A percentile compares a stretch with the other conserved stretches of the same genome.
Conservation (phyloP, 2,329 filamentous ascomycete genomes). For the Aspergillus intermedius region DNA sequence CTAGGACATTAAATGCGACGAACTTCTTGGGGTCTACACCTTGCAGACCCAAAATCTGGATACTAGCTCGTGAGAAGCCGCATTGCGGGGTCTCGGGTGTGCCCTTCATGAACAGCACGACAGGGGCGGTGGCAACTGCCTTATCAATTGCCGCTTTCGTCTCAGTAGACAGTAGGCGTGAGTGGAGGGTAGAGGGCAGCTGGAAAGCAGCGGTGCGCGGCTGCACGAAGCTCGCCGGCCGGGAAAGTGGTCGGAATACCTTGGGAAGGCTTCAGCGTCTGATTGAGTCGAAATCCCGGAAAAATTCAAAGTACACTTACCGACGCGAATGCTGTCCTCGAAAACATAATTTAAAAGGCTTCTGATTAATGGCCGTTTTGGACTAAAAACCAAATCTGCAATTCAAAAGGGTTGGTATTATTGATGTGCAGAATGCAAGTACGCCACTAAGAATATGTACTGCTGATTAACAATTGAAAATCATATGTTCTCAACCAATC, state of each 20-base stretch:
- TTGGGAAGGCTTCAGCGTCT: conserved; percentile 5
- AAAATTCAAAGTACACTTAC: conserved; percentile 7
- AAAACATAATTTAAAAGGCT: conserved; percentile 21
- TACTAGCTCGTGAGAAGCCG: conserved; percentile 89
- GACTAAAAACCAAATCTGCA: background rate
- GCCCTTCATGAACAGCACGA: conserved; percentile 99
- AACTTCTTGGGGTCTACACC: conserved; percentile 95
- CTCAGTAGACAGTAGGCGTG: conserved; percentile 70
- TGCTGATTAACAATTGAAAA: background rate
- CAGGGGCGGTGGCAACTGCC: conserved; percentile 77
- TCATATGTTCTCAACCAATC: background rate
- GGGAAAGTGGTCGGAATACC: conserved; percentile 26
- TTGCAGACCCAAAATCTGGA: conserved; percentile 91
- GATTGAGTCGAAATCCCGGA: background rate
- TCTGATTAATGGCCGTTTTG: background rate
- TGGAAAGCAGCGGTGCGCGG: conserved; percentile 23
- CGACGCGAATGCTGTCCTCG: conserved; percentile 15
- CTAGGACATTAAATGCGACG: conserved; percentile 94
- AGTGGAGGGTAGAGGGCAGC: conserved; percentile 31
- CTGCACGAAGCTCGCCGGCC: conserved; percentile 16
- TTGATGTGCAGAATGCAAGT: conserved; percentile 1
- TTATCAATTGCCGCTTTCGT: conserved; percentile 81
- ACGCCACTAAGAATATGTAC: background rate
- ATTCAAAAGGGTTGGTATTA: conserved; percentile 7
- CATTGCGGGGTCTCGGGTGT: conserved; percentile 94